Base-by-base conservation (phyloP, 2,329 filamentous ascomycete species). In the Sclerotinia glacialis region DNA sequence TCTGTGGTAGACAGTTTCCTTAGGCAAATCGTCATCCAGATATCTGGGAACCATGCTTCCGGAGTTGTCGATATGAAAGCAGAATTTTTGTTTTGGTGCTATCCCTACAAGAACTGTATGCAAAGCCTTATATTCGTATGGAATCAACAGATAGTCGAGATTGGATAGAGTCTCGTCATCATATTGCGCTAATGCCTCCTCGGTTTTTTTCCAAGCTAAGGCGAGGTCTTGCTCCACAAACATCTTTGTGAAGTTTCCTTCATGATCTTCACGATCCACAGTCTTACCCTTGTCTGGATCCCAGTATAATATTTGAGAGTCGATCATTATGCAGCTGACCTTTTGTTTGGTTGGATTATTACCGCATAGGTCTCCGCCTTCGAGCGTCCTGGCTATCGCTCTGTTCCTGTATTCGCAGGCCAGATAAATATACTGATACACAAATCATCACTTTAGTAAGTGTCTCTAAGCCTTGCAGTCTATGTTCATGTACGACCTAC, bases 31-130 rank as follows among this genome's bases (percentile, higher is more conserved):
- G 0, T 5, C 4, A 16, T 40, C 14, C 37, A 40, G 12, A 55
- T 37, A 40, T 49, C 12, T 55, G 7, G 40, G 12, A 2, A 0
- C 0, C 49, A 31, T 2, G 1, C 16, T 21, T 8, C 40, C 21
- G 18, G 40, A n/a, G 40, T 55, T 47, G 52, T 55, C 52, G 50
- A 64, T 64, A 6, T 46, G 50, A 9, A 64, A 64, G 52, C 28
- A 34, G 46, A 64, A 64, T 9, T 31, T 56, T 37, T 64, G 62
- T 31, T 56, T 64, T 26, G 52, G 50, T 37, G 62, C 62, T 40
- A 56, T 26, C 21, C 62, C 62, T 1, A 64, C 3, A 14, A 55
- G 31, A 31, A 56, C 7, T 21, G 40, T 34, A 21, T 64, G 62
- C 4, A 5, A 5, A 1, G 18, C 18, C 11, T 9, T 3, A 14